Conservation (phyloP, 2,329 filamentous ascomycete species). For the Rhynchosporium secalis region DNA sequence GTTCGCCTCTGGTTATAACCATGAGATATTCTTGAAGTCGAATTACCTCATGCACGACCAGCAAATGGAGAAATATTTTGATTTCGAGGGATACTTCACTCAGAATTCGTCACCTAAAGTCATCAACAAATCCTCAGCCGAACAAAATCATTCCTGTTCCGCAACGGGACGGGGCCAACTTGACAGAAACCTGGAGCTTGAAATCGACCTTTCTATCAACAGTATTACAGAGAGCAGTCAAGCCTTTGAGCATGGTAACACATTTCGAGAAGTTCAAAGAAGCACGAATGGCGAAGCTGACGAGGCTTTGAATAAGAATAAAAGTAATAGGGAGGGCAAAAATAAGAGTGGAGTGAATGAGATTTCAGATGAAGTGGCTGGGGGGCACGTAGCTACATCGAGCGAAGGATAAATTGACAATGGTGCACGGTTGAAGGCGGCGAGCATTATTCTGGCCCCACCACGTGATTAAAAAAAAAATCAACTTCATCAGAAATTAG, state of each 20-base stretch:
- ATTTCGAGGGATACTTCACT: background rate
- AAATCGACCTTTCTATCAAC: too few relatives aligned
- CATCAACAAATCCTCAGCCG: too few relatives aligned
- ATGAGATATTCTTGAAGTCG: background rate
- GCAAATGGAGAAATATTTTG: background rate
- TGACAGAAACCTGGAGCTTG: too few relatives aligned
- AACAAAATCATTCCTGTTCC: too few relatives aligned
- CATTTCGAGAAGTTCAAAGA: background rate
- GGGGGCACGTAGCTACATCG: background rate
- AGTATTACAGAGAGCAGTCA: too few relatives aligned
- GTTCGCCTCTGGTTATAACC: background rate
- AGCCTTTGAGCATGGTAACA: background rate
- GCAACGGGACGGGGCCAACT: too few relatives aligned
- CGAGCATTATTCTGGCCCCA: too few relatives aligned
- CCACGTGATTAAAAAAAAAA: too few relatives aligned
- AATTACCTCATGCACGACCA: background rate
- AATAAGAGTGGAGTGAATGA: background rate
- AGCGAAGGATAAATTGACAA: background rate
- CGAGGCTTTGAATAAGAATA: background rate
- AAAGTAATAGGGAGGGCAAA: background rate
- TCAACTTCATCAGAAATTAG: too few relatives aligned
- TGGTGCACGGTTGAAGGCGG: background rate
- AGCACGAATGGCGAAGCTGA: background rate
- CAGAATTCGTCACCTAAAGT: too few relatives aligned
- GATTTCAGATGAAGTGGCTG: background rate